These are phyloP conservation scores for Quercus berberidifolia DNA, from an alignment of 306 rosid species.

Conservation along the genomic window DNA sequence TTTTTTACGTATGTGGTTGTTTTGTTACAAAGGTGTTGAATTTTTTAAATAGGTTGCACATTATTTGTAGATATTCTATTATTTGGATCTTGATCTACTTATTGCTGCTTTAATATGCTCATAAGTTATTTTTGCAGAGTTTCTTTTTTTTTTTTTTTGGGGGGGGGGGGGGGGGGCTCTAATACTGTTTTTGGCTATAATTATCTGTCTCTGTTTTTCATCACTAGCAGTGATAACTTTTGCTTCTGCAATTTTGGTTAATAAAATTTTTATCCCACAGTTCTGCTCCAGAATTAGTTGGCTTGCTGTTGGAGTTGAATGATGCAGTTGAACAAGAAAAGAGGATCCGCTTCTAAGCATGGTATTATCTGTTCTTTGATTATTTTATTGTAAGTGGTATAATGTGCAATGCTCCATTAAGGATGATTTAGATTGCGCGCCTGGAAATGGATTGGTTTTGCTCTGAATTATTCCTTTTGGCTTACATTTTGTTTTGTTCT, in stretches of 20 bases:
- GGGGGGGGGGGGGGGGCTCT: no score
- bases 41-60: not conserved
- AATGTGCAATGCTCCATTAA: no score
- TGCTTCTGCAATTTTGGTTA: no score
- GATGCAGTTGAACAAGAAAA: no score
- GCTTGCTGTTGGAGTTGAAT: no score
- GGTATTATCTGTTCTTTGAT: no score
- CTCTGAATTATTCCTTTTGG: not conserved
- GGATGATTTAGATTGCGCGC: accelerated
- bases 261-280: no score
- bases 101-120: no score
- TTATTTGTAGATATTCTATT: not conserved
- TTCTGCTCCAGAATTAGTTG: no score
- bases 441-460: no score
- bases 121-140: not conserved
- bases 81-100: no score
- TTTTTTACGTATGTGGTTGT: not conserved
- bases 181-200: not conserved
- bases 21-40: not conserved
- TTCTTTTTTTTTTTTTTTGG: not conserved
- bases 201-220: not conserved
- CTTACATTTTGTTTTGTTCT: not conserved
- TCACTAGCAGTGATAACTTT: not conserved
- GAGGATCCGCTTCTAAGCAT: accelerated
- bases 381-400: no score